Base-by-base conservation (phyloP, 352 stramenopile species). In the Globisporangium paddicum region DNA sequence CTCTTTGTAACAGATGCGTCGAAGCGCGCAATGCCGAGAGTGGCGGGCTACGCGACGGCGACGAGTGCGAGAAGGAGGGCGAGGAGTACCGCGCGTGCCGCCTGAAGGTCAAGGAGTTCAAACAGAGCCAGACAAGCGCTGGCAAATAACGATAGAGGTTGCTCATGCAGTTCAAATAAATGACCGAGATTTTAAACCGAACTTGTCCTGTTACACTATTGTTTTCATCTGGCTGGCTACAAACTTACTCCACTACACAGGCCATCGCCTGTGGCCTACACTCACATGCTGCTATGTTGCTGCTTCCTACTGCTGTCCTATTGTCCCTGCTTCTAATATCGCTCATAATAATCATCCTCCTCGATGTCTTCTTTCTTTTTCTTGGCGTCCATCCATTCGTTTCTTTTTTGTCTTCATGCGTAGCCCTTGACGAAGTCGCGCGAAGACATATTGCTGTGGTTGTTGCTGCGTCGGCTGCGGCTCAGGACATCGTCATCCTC, bases 51-150 rank as follows among this genome's bases (percentile, higher is more conserved):
- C 77, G 79, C 25, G 77, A 89, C 60, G 79, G 79, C 48, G 79
- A 87, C 47, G 79, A 89, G 68, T 89, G 79, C 58, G 75, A 87
- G 53, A 63, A 73, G 32, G 79, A 89, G 61, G 69, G 77, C 52
- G 69, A 80, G 49, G 73, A 71, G 26, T 89, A 89, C 60, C 79
- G 75, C 58, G 75, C 83, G 62, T 89, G 79, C 62, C 67, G 79
- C 45, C 66, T 64, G 52, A 81, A 77, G 49, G 59, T 62, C 18
- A 77, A 82, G 46, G 58, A 79, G 56, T 61, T 74, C 21, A 69
- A 67, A 48, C 62, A 57, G 37, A 68, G 23, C 26, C 49, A 63
- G 28, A 58, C 44, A 19, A 72, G 10, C 63, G 44, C 68, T 19
- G 52, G 8, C 23, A 53, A 40, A 8, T 21, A 52, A 21, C 0